These are phyloP conservation scores for Zalaria sp. DNA, from an alignment of 2,329 filamentous ascomycete species.

Conservation along the genomic window DNA sequence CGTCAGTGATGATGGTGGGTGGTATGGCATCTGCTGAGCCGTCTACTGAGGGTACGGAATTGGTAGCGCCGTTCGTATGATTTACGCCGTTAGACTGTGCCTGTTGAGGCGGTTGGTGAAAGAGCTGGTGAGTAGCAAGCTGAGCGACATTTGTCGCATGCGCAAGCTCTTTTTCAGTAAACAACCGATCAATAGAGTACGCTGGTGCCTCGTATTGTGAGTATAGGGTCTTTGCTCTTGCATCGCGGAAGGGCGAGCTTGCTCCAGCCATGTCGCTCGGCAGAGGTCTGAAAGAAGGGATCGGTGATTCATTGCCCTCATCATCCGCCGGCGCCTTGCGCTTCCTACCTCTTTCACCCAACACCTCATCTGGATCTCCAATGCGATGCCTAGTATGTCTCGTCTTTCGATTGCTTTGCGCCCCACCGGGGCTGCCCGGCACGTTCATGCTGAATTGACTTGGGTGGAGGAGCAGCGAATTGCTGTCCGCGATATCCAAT, in stretches of 20 bases:
- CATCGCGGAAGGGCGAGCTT: constrained; percentile 36
- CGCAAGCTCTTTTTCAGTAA: constrained; percentile 52
- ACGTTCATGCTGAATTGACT: constrained; percentile 53
- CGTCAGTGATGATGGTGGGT: constrained; percentile 9
- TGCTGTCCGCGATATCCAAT: constrained; percentile 51
- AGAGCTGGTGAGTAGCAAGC: constrained; percentile 42
- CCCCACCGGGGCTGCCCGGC: constrained; percentile 47
- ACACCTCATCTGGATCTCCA: constrained; percentile 15
- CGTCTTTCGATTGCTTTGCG: constrained; percentile 48
- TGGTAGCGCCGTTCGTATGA: constrained; percentile 1
- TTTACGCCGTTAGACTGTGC: constrained; percentile 8
- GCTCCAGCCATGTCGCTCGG: constrained; percentile 31
- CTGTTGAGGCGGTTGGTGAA: constrained; percentile 32
- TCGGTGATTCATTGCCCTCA: constrained; percentile 43
- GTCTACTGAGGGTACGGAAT: constrained; percentile 15
- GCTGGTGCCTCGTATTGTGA: constrained; percentile 43
- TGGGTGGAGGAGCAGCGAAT: constrained; percentile 49
- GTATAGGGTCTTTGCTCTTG: constrained; percentile 35
- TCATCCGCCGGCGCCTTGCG: constrained; percentile 42
- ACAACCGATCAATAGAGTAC: constrained; percentile 49
- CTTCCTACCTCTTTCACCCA: constrained; percentile 40
- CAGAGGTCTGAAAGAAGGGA: constrained; percentile 30
- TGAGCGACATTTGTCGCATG: constrained; percentile 48
- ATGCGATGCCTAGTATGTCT: constrained; percentile 43
- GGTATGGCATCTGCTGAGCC: constrained; percentile 13